A percentile compares a stretch with the other conserved stretches of the same genome.
phyloP scores from a whole-genome alignment of 2,329 filamentous ascomycete genomes.

The Pyricularia pennisetigena region DNA sequence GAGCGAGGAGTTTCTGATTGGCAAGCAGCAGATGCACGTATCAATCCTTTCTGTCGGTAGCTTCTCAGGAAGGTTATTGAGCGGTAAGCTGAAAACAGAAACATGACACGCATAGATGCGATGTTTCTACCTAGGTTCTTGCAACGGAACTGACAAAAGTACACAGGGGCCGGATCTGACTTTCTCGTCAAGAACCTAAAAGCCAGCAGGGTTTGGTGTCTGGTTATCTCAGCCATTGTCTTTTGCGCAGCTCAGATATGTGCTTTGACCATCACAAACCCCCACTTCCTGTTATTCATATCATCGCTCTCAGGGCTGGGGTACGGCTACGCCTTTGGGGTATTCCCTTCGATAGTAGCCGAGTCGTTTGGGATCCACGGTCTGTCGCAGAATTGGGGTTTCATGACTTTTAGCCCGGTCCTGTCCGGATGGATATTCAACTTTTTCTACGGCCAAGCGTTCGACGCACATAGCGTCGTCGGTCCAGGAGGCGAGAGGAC shows the following conservation, averaged over 20 bases:
- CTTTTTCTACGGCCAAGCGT: slow-evolving; percentile 75
- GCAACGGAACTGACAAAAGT: slow-evolving; percentile 9
- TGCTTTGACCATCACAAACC: slow-evolving; percentile 67
- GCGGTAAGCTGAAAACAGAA: slow-evolving; percentile 37
- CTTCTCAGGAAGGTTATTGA: slow-evolving; percentile 71
- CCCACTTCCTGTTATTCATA: slow-evolving; percentile 65
- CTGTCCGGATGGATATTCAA: slow-evolving; percentile 89
- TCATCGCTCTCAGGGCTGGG: slow-evolving; percentile 78
- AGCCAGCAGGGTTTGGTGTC: slow-evolving; percentile 83
- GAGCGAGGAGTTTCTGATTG: slow-evolving; percentile 63
- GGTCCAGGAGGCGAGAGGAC: slow-evolving; percentile 59
- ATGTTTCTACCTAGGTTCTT: neutral
- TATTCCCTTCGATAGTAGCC: slow-evolving; percentile 80
- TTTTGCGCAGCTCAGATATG: slow-evolving; percentile 73
- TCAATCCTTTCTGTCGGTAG: slow-evolving; percentile 86
- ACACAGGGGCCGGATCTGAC: slow-evolving; percentile 75
- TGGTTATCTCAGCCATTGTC: slow-evolving; percentile 65
- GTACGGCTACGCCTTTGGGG: slow-evolving; percentile 90
- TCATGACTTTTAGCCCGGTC: slow-evolving; percentile 84
- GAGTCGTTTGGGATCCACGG: slow-evolving; percentile 87
- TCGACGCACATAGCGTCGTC: slow-evolving; percentile 68
- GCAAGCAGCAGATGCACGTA: slow-evolving; percentile 82
- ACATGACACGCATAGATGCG: neutral
- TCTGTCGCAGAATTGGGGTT: slow-evolving; percentile 91
- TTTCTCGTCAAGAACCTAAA: slow-evolving; percentile 72